A percentile compares a stretch with the other conserved stretches of the same genome.
Conservation (phyloP, 805 yeast species). For the Cyberlindnera mycetangii region DNA sequence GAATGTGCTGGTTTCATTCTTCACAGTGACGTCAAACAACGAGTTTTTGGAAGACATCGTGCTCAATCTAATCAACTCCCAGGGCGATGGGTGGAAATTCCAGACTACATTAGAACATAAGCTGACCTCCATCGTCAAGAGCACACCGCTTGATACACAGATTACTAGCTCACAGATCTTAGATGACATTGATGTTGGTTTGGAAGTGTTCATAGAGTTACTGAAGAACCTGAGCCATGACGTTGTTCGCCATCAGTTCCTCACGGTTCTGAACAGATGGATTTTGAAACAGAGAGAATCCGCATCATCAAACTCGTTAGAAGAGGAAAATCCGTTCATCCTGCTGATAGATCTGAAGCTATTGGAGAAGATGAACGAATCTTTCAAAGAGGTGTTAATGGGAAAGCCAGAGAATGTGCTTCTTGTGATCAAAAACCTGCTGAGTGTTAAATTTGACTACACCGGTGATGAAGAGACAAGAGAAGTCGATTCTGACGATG, state of each 20-base stretch:
- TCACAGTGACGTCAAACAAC: conserved; percentile 29
- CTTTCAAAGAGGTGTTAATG: conserved; percentile 49
- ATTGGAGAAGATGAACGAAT: conserved; percentile 57
- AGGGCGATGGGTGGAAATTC: conserved; percentile 36
- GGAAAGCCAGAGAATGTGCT: conserved; percentile 53
- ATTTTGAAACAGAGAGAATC: conserved; percentile 29
- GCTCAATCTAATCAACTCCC: conserved; percentile 31
- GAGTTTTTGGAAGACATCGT: conserved; percentile 28
- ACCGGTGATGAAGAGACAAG: conserved; percentile 7
- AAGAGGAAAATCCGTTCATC: conserved; percentile 45
- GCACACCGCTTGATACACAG: conserved; percentile 1
- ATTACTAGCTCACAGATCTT: conserved; percentile 33
- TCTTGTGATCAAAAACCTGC: conserved; percentile 42
- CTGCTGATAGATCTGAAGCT: conserved; percentile 59
- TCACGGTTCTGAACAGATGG: conserved; percentile 59
- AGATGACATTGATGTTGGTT: conserved; percentile 41
- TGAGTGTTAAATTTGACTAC: conserved; percentile 26
- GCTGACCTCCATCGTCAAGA: conserved; percentile 32
- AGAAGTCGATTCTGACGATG: conserved; percentile 41
- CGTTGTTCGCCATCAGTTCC: conserved; percentile 45
- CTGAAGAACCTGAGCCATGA: conserved; percentile 49
- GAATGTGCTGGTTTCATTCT: conserved; percentile 33
- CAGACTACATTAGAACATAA: conserved; percentile 35
- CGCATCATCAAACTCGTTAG: conserved; percentile 12
- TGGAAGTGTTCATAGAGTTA: conserved; percentile 41